phyloP scores from a whole-genome alignment of 2,329 filamentous ascomycete species.

The Blastomyces gilchristii region DNA sequence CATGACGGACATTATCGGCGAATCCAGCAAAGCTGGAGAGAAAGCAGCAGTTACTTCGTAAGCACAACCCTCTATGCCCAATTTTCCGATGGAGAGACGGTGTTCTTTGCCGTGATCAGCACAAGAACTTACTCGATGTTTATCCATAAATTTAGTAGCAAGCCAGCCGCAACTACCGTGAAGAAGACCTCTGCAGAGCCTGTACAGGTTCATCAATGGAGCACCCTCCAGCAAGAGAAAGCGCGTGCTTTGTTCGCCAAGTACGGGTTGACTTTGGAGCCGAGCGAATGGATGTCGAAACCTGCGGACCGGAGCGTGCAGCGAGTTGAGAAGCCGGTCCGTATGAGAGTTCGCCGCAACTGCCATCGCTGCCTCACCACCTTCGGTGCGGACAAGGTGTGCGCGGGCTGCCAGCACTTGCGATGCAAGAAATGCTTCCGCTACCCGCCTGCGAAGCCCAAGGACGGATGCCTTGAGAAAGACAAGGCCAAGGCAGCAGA shows the following conservation, averaged over 20 bases:
- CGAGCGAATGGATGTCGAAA: slow-evolving; percentile 32
- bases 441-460: slow-evolving; percentile 57
- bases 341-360: slow-evolving; percentile 43
- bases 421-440: slow-evolving; percentile 73
- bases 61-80: slow-evolving; percentile 1
- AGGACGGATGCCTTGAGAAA: slow-evolving; percentile 44
- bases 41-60: slow-evolving; percentile 15
- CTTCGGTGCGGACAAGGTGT: slow-evolving; percentile 64
- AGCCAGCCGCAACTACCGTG: slow-evolving; percentile 9
- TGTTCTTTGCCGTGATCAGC: not conserved
- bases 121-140: not conserved
- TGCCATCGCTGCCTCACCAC: slow-evolving; percentile 72
- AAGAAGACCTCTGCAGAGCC: slow-evolving; percentile 7
- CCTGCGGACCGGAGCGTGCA: slow-evolving; percentile 26
- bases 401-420: slow-evolving; percentile 64
- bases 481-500: slow-evolving; percentile 18
- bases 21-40: slow-evolving; percentile 17
- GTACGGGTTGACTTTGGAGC: slow-evolving; percentile 37
- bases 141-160: slow-evolving; percentile 5
- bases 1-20: slow-evolving; percentile 13
- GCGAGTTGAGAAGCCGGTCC: slow-evolving; percentile 37
- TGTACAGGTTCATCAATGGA: slow-evolving; percentile 25
- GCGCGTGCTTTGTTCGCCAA: slow-evolving; percentile 38
- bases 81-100: not conserved
- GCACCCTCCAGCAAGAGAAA: slow-evolving; percentile 33